These are phyloP conservation scores for Sequoia sempervirens DNA, from an alignment of 75 land plant species.

Conservation along the genomic window DNA sequence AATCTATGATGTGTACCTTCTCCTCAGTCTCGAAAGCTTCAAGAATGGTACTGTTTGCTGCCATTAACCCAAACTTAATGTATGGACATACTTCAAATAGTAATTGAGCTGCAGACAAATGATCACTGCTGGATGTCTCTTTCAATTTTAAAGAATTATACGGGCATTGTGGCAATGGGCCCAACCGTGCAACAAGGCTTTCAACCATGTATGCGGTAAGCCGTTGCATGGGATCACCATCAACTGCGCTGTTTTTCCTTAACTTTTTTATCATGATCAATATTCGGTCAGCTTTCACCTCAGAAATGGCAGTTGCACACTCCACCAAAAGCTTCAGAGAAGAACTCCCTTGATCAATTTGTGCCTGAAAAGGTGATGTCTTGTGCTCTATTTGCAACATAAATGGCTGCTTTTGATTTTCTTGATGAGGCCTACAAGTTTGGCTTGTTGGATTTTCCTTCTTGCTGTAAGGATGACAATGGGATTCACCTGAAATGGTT, in stretches of 20 bases:
- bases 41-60: slow-evolving; percentile 64
- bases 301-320: slow-evolving; percentile 52
- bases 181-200: slow-evolving; percentile 45
- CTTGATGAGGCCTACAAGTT: slow-evolving; percentile 2
- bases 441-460: background rate
- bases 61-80: slow-evolving; percentile 63
- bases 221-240: slow-evolving; percentile 66
- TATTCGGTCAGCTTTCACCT: slow-evolving; percentile 35
- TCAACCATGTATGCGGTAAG: slow-evolving; percentile 39
- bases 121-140: slow-evolving; percentile 26
- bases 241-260: slow-evolving; percentile 22
- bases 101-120: slow-evolving; percentile 42
- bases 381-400: background rate
- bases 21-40: slow-evolving; percentile 39
- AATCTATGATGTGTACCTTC: slow-evolving; percentile 69
- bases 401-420: slow-evolving; percentile 1
- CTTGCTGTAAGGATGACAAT: background rate
- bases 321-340: slow-evolving; percentile 33
- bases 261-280: slow-evolving; percentile 30
- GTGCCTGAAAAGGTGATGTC: background rate
- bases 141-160: slow-evolving; percentile 9
- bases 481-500: background rate
- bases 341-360: background rate
- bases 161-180: slow-evolving; percentile 2
- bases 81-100: slow-evolving; percentile 60